phyloP scores from a whole-genome alignment of 2,329 filamentous ascomycete species.

The Pseudogymnoascus sp. region DNA sequence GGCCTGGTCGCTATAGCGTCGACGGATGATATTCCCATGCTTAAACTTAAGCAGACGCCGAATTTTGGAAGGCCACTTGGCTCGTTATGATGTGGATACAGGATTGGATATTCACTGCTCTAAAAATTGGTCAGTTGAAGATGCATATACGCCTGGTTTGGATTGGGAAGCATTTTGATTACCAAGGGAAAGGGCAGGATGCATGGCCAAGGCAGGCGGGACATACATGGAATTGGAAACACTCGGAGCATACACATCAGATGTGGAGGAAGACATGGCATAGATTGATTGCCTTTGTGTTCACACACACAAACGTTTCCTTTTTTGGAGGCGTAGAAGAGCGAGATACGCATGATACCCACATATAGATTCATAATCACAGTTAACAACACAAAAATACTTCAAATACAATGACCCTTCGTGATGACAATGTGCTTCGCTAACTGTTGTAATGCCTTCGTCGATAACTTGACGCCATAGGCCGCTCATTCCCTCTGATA shows the following conservation, averaged over 20 bases:
- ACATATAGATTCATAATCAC: conserved; percentile 5
- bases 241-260: neutral
- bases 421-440: neutral
- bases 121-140: conserved; percentile 2
- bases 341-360: conserved; percentile 7
- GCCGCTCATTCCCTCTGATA: neutral
- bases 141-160: conserved; percentile 1
- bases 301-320: conserved; percentile 3
- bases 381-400: neutral
- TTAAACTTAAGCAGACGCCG: conserved; percentile 21
- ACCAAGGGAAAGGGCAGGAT: neutral
- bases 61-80: conserved; percentile 26
- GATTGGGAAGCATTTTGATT: neutral
- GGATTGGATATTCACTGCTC: neutral
- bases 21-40: conserved; percentile 20
- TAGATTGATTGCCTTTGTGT: conserved; percentile 1
- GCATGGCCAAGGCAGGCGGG: neutral
- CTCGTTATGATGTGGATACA: neutral
- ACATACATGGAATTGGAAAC: conserved; percentile 1
- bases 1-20: conserved; percentile 14
- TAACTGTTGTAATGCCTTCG: neutral
- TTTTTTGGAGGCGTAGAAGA: conserved; percentile 6
- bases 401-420: neutral
- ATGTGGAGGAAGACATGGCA: neutral
- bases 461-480: neutral